Conservation (phyloP, 2,329 filamentous ascomycete species). For the Pezicula rhizophila region DNA sequence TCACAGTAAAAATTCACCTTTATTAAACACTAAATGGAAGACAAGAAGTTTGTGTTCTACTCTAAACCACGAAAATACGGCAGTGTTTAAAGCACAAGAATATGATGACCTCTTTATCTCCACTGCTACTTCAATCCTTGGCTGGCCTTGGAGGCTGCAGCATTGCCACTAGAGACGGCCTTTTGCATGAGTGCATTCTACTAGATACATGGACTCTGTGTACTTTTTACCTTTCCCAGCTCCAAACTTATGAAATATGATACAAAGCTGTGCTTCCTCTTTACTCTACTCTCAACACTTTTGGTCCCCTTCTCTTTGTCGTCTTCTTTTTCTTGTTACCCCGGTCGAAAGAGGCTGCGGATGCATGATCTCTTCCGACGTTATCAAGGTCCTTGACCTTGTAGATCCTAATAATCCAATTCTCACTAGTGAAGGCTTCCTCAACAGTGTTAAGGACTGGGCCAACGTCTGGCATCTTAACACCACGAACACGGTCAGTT, state of each 20-base stretch:
- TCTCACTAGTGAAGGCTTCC: conserved; percentile 97
- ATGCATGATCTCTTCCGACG: conserved; percentile 79
- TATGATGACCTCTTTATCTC: not conserved
- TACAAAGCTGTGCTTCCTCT: conserved; percentile 20
- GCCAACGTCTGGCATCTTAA: conserved; percentile 72
- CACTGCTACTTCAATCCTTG: not conserved
- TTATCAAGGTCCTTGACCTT: conserved; percentile 99
- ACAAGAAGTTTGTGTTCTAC: too few relatives aligned
- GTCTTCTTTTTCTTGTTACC: conserved; percentile 81
- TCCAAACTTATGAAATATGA: conserved; percentile 20
- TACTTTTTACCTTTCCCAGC: conserved; percentile 14
- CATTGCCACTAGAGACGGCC: conserved; percentile 10
- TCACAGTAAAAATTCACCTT: too few relatives aligned
- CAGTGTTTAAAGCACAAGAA: not conserved
- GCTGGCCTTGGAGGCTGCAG: not conserved
- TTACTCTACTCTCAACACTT: conserved; percentile 68
- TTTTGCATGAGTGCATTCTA: conserved; percentile 24
- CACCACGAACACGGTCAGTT: conserved; percentile 79
- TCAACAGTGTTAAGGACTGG: conserved; percentile 85
- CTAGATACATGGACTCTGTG: conserved; percentile 16
- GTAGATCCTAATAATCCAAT: conserved; percentile 99
- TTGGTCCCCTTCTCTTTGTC: conserved; percentile 64
- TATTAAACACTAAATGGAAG: too few relatives aligned
- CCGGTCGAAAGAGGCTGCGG: conserved; percentile 64
- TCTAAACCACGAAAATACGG: too few relatives aligned